phyloP scores from a whole-genome alignment of 768 basidiomycete genomes.

The Macrolepiota fuliginosa region DNA sequence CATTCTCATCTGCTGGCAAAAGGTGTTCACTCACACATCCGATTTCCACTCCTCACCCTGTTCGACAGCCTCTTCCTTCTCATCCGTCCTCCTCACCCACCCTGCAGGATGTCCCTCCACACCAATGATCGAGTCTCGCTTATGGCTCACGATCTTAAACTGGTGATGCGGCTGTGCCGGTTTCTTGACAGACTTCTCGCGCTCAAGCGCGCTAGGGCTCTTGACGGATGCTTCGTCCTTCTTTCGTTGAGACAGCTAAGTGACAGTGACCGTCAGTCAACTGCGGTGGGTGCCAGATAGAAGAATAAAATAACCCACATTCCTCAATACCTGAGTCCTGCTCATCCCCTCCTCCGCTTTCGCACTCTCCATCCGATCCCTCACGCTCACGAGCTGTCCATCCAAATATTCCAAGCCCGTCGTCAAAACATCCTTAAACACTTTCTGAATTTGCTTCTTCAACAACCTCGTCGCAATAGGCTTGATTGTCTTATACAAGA shows the following conservation, averaged over 20 bases:
- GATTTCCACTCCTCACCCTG: constrained; percentile 6
- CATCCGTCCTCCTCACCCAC: constrained; percentile 62
- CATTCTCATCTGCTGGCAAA: no score
- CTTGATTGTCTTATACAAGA: constrained; percentile 81
- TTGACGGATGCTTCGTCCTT: constrained; percentile 35
- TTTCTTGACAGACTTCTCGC: no score
- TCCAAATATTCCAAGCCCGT: constrained; percentile 88
- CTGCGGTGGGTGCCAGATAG: neutral
- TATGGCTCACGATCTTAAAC: constrained; percentile 79
- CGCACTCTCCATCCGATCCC: constrained; percentile 73
- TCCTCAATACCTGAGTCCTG: constrained; percentile 51
- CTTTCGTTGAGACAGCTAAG: constrained; percentile 58
- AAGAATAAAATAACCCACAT: constrained; percentile 35
- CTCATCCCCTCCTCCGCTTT: constrained; percentile 33
- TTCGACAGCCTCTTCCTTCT: constrained; percentile 32
- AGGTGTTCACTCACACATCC: constrained; percentile 5
- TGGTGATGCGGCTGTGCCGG: constrained; percentile 26
- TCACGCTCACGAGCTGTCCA: constrained; percentile 83
- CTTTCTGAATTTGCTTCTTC: constrained; percentile 65
- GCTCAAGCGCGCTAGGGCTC: no score
- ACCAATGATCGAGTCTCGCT: constrained; percentile 66
- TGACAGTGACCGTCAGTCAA: constrained; percentile 7
- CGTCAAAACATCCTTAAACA: constrained; percentile 60
- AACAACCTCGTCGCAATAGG: constrained; percentile 80
- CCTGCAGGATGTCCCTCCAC: constrained; percentile 61